Evolutionary conservation across 2,329 filamentous ascomycete species (phyloP), one percentile per base, ranked within the genome.

Genomic region (Epichloe aotearoae): DNA sequence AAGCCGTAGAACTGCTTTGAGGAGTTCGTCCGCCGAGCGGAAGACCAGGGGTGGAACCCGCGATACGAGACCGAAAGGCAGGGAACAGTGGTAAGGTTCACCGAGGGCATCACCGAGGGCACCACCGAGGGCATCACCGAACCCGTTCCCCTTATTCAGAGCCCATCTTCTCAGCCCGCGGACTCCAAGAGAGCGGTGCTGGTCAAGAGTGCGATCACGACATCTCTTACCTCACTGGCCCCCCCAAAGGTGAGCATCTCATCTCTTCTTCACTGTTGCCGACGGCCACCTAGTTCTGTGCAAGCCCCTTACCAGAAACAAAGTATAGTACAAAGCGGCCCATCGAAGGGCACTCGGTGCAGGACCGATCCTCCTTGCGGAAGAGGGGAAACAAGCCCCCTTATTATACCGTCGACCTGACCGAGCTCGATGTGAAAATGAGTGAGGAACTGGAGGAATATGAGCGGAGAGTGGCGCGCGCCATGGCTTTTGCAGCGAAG

Each of bases 1-100:
- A 43, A 43, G 40, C 47, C n/a, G 12, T 49, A 49, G 47, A 26
- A 30, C 17, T 20, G 47, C 47, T 49, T 37, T 30, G 14, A 49
- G 2, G 47, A 49, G 11, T 49, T 49, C 33, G 39, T 49, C 14
- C 47, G 39, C 17, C 47, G 47, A n/a, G 39, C 47, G 15, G 47
- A 43, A 23, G 1, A 15, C 26, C 19, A 26, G 2, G 47, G 47
- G 3, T 43, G 39, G 39, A 43, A 26, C 30, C 47, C 39, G 2
- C 47, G 17, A 7, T 37, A 36, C 12, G 39, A 42, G 19, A 39
- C 26, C 4, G 2, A 3, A 17, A 41, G 19, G 2, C 39, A 37
- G 38, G 17, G 2, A 12, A n/a, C 17, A 3, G 30, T 49, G 47
- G 47, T 49, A 7, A 43, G 17, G 30, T 49, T 43, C 19, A 15